Evolutionary conservation across 78 protist species (phyloP), one percentile per base, ranked within the genome.

Genomic region (Dictyostelium firmibasis): DNA sequence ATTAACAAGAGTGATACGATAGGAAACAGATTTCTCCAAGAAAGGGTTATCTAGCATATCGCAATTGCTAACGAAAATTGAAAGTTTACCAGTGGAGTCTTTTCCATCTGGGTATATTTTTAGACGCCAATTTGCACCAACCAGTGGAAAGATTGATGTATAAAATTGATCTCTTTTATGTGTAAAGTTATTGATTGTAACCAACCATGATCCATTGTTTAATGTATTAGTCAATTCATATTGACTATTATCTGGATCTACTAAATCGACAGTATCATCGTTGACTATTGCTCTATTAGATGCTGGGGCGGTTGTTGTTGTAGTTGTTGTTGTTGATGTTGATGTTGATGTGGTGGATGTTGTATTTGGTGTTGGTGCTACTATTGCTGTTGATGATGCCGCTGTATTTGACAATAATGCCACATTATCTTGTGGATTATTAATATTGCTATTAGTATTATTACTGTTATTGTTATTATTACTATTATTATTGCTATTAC

Each of bases 91-190:
- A 70, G 77, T 70, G 10, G 41, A 29, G 13, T 70, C 77, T 70
- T 70, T 70, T 27, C 77, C 77, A 70, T 70, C 77, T 27, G 77
- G 77, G 31, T 70, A 70, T 4, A 70, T 70, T 70, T 70, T 70
- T 70, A 70, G 31, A 70, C 77, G 77, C 77, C 77, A 70, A 31
- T 70, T 70, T 25, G 77, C 77, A 31, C 77, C 77, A 70, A 70
- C 77, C 41, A 70, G 31, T 2, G 77, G 77, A 31, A 70, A 70
- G 33, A 70, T 70, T 29, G 77, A 70, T 31, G 77, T 70, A 13
- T 70, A 70, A 14, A 70, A 70, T 70, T 70, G 77, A 70, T 70
- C 77, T 31, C 77, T 70, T 31, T 70, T 70, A 4, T 70, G 77
- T 31, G 77, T 70, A 29, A 70, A 70, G 16, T 70, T 70, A 10